Conservation (phyloP, 495 filamentous ascomycete genomes). For the Podospora bellae-mahoneyi region DNA sequence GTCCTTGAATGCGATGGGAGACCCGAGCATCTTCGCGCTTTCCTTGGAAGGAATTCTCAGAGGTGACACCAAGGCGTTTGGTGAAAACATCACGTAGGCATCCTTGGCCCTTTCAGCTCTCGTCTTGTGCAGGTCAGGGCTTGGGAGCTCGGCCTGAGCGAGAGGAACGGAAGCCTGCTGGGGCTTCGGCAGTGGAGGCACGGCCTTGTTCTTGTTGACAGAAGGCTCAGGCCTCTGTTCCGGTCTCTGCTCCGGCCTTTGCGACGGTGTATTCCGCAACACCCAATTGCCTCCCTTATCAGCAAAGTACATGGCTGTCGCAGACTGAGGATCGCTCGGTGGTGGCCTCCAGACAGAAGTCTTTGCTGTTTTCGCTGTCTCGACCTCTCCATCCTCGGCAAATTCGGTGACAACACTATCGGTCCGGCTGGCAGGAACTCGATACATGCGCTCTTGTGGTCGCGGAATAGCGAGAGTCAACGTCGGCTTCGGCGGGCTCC, state of each 20-base stretch:
- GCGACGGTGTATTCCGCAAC: constrained; percentile 27
- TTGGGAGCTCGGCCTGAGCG: constrained; percentile 36
- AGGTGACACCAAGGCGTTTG: constrained; percentile 27
- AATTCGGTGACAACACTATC: constrained; percentile 47
- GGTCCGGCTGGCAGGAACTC: constrained; percentile 23
- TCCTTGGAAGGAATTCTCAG: constrained; percentile 25
- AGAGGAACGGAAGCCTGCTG: constrained; percentile 16
- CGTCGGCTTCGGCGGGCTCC: constrained; percentile 31
- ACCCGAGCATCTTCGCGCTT: constrained; percentile 21
- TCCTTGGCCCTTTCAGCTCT: constrained; percentile 39
- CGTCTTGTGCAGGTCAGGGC: constrained; percentile 37
- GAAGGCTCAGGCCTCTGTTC: neutral
- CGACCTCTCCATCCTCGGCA: constrained; percentile 45
- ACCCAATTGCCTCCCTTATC: constrained; percentile 49
- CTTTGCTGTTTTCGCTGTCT: constrained; percentile 27
- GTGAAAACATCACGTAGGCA: constrained; percentile 24
- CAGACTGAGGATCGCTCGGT: constrained; percentile 36
- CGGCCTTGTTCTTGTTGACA: constrained; percentile 15
- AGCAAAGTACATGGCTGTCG: constrained; percentile 40
- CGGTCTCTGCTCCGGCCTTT: constrained; percentile 5
- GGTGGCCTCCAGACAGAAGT: constrained; percentile 40
- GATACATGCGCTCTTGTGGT: constrained; percentile 10
- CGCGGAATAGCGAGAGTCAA: constrained; percentile 36
- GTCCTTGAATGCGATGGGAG: constrained; percentile 30
- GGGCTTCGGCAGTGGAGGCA: constrained; percentile 19